These are phyloP conservation scores for Morella rubra DNA, from an alignment of 306 rosid species.

Conservation along the genomic window DNA sequence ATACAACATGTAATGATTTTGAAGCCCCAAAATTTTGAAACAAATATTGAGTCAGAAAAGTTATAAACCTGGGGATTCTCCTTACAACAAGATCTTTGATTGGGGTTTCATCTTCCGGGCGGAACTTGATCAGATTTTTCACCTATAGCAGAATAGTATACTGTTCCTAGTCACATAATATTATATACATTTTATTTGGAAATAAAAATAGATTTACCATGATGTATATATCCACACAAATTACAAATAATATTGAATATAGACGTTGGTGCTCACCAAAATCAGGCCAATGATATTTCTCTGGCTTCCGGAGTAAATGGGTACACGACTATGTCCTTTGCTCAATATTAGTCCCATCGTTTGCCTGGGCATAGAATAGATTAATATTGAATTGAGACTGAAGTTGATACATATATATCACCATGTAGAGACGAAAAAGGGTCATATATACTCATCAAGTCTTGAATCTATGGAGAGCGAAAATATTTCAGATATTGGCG, in stretches of 20 bases:
- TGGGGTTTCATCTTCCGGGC: slow-evolving; percentile 74
- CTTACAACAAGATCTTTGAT: slow-evolving; percentile 63
- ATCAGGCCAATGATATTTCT: slow-evolving; percentile 69
- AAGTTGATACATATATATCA: not conserved
- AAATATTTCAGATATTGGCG: slow-evolving; percentile 62
- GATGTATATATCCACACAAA: not conserved
- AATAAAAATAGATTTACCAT: not conserved
- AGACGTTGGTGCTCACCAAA: slow-evolving; percentile 46
- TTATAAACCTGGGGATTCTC: slow-evolving; percentile 60
- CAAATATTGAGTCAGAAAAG: not conserved
- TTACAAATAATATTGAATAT: not conserved
- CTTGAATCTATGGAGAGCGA: slow-evolving; percentile 65
- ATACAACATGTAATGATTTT: not conserved
- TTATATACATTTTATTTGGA: not conserved
- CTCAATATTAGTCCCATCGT: slow-evolving; percentile 60
- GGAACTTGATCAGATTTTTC: slow-evolving; percentile 56
- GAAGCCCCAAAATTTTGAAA: not conserved
- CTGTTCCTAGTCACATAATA: not conserved
- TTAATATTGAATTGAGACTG: slow-evolving; percentile 13
- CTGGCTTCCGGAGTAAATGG: slow-evolving; percentile 48
- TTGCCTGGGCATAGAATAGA: slow-evolving; percentile 37
- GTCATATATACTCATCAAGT: slow-evolving; percentile 52
- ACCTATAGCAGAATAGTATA: slow-evolving; percentile 37
- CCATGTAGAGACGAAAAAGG: not conserved
- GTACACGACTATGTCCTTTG: slow-evolving; percentile 78